phyloP scores from a whole-genome alignment of 2,329 filamentous ascomycete genomes.

The Colletotrichum costaricense region DNA sequence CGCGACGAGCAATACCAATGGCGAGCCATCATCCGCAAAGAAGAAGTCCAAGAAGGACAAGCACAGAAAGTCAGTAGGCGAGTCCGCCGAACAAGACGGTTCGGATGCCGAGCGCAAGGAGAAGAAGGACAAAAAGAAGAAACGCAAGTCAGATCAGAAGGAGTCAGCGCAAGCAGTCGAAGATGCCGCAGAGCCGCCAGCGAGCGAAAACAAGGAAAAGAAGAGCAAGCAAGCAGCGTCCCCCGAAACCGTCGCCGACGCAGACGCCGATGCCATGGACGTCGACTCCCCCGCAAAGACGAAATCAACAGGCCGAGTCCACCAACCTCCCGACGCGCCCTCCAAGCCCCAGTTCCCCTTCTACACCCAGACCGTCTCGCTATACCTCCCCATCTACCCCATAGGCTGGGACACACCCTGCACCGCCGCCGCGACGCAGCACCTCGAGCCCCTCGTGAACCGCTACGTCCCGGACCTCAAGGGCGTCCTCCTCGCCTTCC shows the following conservation, averaged over 20 bases:
- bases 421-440: conserved; percentile 77
- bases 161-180: conserved; percentile 35
- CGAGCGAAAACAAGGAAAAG: conserved; percentile 39
- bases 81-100: conserved; percentile 39
- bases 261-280: conserved; percentile 52
- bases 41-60: conserved; percentile 32
- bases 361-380: conserved; percentile 80
- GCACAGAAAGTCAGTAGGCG: conserved; percentile 27
- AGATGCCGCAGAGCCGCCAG: conserved; percentile 1
- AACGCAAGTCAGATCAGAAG: conserved; percentile 46
- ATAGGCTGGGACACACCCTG: conserved; percentile 76
- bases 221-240: conserved; percentile 41
- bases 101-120: conserved; percentile 44
- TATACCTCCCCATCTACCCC: conserved; percentile 82
- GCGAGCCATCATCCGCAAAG: conserved; percentile 29
- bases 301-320: conserved; percentile 45
- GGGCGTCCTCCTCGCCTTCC: conserved; percentile 81
- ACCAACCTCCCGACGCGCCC: conserved; percentile 50
- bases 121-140: conserved; percentile 48
- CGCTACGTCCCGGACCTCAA: conserved; percentile 79
- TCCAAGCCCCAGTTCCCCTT: conserved; percentile 73
- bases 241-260: conserved; percentile 33
- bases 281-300: conserved; percentile 47
- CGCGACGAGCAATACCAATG: conserved; percentile 9
- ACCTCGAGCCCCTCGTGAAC: conserved; percentile 80